A percentile compares a stretch with the other conserved stretches of the same genome.
Evolutionary conservation across 768 basidiomycete genomes (phyloP).

Genomic region (Pholiota microspora): DNA sequence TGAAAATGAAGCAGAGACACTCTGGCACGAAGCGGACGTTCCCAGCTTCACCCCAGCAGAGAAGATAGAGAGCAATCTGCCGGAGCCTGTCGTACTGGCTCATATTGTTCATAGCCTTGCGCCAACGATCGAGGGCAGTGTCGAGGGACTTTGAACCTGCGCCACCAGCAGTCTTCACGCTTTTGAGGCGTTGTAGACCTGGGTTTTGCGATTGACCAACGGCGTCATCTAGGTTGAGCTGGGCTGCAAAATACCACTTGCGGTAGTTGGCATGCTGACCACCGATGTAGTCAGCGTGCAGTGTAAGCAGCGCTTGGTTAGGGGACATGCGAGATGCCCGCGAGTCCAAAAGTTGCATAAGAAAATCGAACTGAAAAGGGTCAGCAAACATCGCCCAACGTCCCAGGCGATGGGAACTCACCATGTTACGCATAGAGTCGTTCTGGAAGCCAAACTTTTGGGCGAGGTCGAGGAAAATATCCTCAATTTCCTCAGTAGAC

Average conservation of each 20-base stretch:
- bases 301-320: slow-evolving; percentile 90
- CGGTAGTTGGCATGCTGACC: slow-evolving; percentile 99
- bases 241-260: slow-evolving; percentile 99
- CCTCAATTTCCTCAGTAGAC: slow-evolving; percentile 97
- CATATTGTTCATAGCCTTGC: slow-evolving; percentile 99
- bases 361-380: slow-evolving; percentile 79
- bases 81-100: slow-evolving; percentile 97
- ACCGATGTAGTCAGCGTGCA: slow-evolving; percentile 99
- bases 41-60: slow-evolving; percentile 98
- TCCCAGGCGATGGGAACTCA: slow-evolving; percentile 29
- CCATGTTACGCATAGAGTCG: slow-evolving; percentile 96
- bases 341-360: slow-evolving; percentile 97
- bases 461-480: slow-evolving; percentile 95
- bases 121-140: slow-evolving; percentile 91
- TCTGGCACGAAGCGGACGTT: slow-evolving; percentile 98
- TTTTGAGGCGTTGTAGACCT: slow-evolving; percentile 84
- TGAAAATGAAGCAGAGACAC: slow-evolving; percentile 98
- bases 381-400: slow-evolving; percentile 3
- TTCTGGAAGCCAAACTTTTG: slow-evolving; percentile 99
- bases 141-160: slow-evolving; percentile 78
- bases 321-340: slow-evolving; percentile 98
- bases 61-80: slow-evolving; percentile 91
- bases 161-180: slow-evolving; percentile 54
- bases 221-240: slow-evolving; percentile 98
- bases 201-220: slow-evolving; percentile 95